Base-by-base conservation (phyloP, 139 green algal species). In the Chlorella sp. region DNA sequence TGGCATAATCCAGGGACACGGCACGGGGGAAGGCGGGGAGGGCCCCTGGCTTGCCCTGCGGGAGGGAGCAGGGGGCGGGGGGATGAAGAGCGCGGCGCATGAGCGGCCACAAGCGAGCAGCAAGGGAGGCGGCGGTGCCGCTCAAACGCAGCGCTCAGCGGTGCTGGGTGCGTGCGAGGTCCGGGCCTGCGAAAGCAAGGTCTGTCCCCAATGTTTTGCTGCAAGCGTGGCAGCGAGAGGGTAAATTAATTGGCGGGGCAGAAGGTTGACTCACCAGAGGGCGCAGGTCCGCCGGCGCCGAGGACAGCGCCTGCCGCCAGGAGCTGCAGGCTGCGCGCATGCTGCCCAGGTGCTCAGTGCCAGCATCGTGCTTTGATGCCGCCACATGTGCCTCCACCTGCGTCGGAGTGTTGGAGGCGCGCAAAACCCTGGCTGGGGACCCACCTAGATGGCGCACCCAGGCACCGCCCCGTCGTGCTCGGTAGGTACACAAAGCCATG, bases 251-350 rank as follows among this genome's bases (percentile, higher is more conserved):
- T 34, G 19, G 9, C 5, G n/a, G 42, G 32, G 73, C 28, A 80
- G 32, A 19, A 26, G 73, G 48, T 71, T 39, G 42, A 73, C 83
- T 32, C 83, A 87, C 83, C 83, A 87, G 64, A 11, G 83, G 83
- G 36, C 78, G 83, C 24, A 87, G 83, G n/a, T 7, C 34, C 7
- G 37, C 34, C 37, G 64, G 26, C 64, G 83, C 83, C 22, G 28
- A 2, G 61, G 37, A 36, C 64, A 87, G 36, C 12, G 83, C 64
- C 37, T 36, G 21, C 68, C 83, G 83, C 83, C 83, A 87, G 2
- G 83, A 37, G 14, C 37, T 26, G 64, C 83, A 87, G 64, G 61
- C 34, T 26, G 39, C 53, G 19, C 83, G 36, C 83, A 87, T 87
- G 24, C n/a, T 34, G 16, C 61, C 83, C 30, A 61, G 80, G 28